phyloP scores from a whole-genome alignment of 345 rosid genomes.

The Nephelium lappaceum region DNA sequence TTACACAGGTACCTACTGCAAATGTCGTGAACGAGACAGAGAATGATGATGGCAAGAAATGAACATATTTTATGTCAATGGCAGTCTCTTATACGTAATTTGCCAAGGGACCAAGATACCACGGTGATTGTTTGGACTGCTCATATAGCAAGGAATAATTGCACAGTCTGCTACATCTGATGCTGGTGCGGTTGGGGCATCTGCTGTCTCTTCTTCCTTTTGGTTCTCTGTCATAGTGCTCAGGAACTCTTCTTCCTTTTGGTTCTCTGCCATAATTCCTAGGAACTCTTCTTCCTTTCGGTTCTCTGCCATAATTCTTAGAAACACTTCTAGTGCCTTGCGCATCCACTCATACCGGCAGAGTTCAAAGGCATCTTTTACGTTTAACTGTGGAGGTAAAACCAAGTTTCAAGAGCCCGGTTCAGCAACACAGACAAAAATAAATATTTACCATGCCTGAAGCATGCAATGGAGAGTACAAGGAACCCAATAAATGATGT shows the following conservation, averaged over 20 bases:
- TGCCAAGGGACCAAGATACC: slow-evolving; percentile 34
- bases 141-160: slow-evolving; percentile 29
- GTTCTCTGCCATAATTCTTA: slow-evolving; percentile 32
- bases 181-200: slow-evolving; percentile 21
- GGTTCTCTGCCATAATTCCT: slow-evolving; percentile 26
- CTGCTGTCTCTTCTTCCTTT: slow-evolving; percentile 37
- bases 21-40: background rate
- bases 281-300: slow-evolving; percentile 29
- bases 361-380: slow-evolving; percentile 55
- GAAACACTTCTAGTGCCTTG: slow-evolving; percentile 56
- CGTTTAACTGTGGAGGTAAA: slow-evolving; percentile 42
- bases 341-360: slow-evolving; percentile 95
- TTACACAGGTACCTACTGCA: slow-evolving; percentile 20
- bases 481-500: too few relatives aligned
- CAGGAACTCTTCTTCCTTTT: slow-evolving; percentile 29
- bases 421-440: background rate
- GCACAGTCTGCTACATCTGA: slow-evolving; percentile 34
- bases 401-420: background rate
- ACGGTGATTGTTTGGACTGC: slow-evolving; percentile 26
- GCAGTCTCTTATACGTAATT: slow-evolving; percentile 31
- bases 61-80: slow-evolving; percentile 24
- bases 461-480: background rate
- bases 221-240: slow-evolving; percentile 25
- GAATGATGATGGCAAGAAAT: background rate
- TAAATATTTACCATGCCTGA: background rate